These are phyloP conservation scores for Macaranga tanarius DNA, from an alignment of 441 rosid genomes.

Conservation along the genomic window DNA sequence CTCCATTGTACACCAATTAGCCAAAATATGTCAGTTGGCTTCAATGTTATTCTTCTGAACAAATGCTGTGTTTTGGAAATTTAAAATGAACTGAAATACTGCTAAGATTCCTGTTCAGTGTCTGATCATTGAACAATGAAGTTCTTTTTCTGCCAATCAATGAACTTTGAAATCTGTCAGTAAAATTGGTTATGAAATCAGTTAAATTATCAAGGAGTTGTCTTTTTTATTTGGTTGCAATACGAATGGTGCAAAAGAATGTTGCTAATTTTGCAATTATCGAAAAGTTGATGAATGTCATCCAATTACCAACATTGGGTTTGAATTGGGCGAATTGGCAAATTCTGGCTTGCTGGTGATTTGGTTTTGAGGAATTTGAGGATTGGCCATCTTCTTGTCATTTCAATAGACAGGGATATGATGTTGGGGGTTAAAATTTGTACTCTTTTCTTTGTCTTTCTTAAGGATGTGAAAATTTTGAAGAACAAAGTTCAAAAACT, in stretches of 20 bases:
- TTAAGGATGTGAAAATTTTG: background rate
- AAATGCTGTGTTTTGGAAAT: background rate
- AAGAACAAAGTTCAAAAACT: too few relatives aligned
- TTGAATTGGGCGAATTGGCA: background rate
- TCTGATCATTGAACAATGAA: background rate
- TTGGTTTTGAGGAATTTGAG: background rate
- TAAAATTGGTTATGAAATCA: background rate
- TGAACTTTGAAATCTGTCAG: background rate
- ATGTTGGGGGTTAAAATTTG: background rate
- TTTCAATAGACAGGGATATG: background rate
- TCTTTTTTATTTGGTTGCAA: background rate
- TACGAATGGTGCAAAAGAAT: background rate
- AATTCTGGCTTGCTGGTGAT: constrained; percentile 1
- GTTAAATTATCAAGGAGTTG: background rate
- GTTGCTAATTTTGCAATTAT: background rate
- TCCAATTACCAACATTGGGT: background rate
- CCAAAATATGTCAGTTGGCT: background rate
- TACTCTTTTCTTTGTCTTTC: background rate
- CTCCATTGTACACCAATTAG: background rate
- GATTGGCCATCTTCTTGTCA: background rate
- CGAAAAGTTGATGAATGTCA: background rate
- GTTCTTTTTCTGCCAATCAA: background rate
- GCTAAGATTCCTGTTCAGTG: background rate
- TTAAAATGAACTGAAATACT: background rate
- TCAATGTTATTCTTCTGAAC: background rate